phyloP scores from a whole-genome alignment of 345 rosid species.

The Pugionium cornutum region DNA sequence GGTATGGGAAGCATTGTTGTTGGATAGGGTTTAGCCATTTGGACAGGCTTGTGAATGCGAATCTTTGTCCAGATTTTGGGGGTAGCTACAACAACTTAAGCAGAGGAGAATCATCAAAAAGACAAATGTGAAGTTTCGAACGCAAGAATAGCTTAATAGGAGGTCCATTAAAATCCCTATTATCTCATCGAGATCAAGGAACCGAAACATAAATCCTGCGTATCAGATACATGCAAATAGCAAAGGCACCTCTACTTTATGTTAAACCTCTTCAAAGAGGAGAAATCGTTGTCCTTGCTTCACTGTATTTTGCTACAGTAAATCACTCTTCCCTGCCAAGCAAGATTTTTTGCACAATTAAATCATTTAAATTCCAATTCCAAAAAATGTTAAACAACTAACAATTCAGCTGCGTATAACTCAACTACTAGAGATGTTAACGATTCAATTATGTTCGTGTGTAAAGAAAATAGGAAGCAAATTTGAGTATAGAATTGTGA shows the following conservation, averaged over 20 bases:
- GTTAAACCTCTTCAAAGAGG: conserved; percentile 1
- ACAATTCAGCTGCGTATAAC: too few relatives aligned
- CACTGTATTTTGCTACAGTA: not conserved
- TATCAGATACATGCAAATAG: conserved; percentile 20
- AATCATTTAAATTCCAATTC: not conserved
- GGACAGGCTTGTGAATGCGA: too few relatives aligned
- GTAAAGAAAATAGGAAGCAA: conserved; percentile 5
- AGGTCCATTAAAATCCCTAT: not conserved
- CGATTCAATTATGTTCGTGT: not conserved
- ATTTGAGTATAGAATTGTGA: conserved; percentile 11
- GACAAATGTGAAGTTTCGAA: conserved; percentile 11
- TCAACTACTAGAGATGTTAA: too few relatives aligned
- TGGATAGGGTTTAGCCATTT: too few relatives aligned
- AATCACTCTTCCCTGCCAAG: conserved; percentile 36
- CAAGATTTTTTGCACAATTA: not conserved
- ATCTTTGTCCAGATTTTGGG: too few relatives aligned
- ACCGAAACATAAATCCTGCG: not conserved
- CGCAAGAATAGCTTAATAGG: conserved; percentile 2
- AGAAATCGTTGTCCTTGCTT: conserved; percentile 10
- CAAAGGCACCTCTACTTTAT: conserved; percentile 16
- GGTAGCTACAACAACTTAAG: too few relatives aligned
- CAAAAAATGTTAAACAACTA: too few relatives aligned
- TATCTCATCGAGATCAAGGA: conserved; percentile 8
- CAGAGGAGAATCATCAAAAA: not conserved
- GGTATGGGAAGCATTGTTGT: too few relatives aligned